Conservation (phyloP, 2,329 filamentous ascomycete species). For the Paracamarosporium sp. region DNA sequence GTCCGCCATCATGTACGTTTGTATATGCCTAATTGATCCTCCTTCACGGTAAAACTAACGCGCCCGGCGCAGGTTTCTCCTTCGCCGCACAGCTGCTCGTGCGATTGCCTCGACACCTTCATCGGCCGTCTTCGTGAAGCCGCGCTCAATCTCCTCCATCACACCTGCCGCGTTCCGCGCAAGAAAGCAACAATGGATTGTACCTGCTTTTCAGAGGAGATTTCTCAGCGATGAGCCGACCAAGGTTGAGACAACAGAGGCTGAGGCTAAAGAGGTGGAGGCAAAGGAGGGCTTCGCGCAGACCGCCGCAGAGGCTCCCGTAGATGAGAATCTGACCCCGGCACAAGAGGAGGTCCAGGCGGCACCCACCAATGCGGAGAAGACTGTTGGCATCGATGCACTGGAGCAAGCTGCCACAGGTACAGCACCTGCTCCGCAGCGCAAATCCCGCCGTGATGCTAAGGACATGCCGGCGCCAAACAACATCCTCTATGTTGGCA, state of each 20-base stretch:
- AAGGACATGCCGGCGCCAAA: constrained; percentile 24
- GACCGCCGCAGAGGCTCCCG: constrained; percentile 42
- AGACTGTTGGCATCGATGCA: constrained; percentile 35
- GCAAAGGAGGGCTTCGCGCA: constrained; percentile 40
- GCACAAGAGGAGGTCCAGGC: constrained; percentile 33
- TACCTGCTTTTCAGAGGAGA: constrained; percentile 53
- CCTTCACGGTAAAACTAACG: constrained; percentile 10
- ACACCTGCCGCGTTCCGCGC: constrained; percentile 38
- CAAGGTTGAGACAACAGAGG: constrained; percentile 45
- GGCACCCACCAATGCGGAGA: constrained; percentile 31
- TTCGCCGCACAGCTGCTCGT: constrained; percentile 65
- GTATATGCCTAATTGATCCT: not conserved
- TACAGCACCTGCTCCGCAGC: not conserved
- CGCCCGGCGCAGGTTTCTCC: constrained; percentile 58
- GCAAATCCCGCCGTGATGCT: not conserved
- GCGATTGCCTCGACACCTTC: constrained; percentile 58
- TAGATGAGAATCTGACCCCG: constrained; percentile 41
- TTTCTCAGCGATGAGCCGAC: constrained; percentile 57
- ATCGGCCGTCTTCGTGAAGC: constrained; percentile 51
- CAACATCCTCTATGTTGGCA: constrained; percentile 68
- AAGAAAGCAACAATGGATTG: constrained; percentile 48
- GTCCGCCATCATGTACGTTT: constrained; percentile 25
- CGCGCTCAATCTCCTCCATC: constrained; percentile 43
- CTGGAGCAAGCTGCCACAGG: constrained; percentile 18
- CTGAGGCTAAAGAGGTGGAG: constrained; percentile 33